phyloP scores from a whole-genome alignment of 805 yeast species.

The Candida methanosorbosa region DNA sequence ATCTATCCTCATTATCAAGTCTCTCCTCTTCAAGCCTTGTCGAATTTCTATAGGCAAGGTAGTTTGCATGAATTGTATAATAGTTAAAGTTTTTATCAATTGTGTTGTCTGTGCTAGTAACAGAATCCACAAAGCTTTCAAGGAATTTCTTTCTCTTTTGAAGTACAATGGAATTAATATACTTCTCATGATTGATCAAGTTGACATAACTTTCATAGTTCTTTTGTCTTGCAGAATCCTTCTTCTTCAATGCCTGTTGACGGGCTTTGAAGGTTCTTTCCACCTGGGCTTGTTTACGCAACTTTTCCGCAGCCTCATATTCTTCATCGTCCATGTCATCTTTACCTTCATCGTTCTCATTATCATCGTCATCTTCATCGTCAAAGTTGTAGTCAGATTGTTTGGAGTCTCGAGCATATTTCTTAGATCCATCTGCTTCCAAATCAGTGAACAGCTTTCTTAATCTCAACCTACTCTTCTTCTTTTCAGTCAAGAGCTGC shows the following conservation, averaged over 20 bases:
- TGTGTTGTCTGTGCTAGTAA: slow-evolving; percentile 17
- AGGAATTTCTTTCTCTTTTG: slow-evolving; percentile 16
- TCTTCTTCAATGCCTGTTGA: slow-evolving; percentile 11
- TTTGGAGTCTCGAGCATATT: slow-evolving; percentile 12
- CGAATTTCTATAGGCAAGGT: slow-evolving; percentile 29
- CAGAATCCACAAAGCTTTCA: slow-evolving; percentile 18
- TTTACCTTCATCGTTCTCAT: slow-evolving; percentile 17
- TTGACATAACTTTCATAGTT: slow-evolving; percentile 25
- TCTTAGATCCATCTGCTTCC: slow-evolving; percentile 10
- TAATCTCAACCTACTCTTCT: slow-evolving; percentile 37
- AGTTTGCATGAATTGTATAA: slow-evolving; percentile 34
- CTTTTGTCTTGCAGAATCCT: slow-evolving; percentile 21
- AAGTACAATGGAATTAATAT: slow-evolving; percentile 11
- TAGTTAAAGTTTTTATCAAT: slow-evolving; percentile 26
- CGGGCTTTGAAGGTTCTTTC: slow-evolving; percentile 10
- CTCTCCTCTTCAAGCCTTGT: slow-evolving; percentile 33
- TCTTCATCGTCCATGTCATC: slow-evolving; percentile 14
- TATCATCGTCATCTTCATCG: slow-evolving; percentile 17
- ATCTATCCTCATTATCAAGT: slow-evolving; percentile 30
- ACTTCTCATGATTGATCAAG: slow-evolving; percentile 19
- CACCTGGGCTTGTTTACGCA: slow-evolving; percentile 11
- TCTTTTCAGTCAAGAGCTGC: slow-evolving; percentile 39
- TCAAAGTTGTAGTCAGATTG: slow-evolving; percentile 22
- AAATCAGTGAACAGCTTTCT: slow-evolving; percentile 29
- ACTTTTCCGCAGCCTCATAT: slow-evolving; percentile 9